phyloP scores from a whole-genome alignment of 129 eudicot genomes.

The Arctium minus region DNA sequence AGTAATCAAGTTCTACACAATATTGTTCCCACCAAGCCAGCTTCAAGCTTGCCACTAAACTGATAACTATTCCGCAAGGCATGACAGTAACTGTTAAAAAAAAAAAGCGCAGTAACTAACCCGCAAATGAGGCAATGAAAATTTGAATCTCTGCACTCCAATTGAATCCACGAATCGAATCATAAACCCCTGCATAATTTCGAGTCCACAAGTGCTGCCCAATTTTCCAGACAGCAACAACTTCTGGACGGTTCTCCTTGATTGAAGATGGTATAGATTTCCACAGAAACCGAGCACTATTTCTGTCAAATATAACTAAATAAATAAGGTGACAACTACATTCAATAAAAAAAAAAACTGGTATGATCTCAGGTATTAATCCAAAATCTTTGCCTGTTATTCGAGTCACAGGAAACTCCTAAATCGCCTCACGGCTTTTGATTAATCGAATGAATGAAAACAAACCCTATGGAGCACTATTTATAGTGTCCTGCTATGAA shows the following conservation, averaged over 20 bases:
- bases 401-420: too few species aligned
- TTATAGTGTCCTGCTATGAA: too few species aligned
- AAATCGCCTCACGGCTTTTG: too few species aligned
- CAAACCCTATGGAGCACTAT: too few species aligned
- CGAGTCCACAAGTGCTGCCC: conserved; percentile 85
- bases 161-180: conserved; percentile 61
- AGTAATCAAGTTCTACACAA: not conserved
- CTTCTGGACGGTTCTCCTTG: conserved; percentile 74
- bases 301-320: conserved; percentile 40
- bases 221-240: conserved; percentile 73
- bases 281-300: conserved; percentile 94
- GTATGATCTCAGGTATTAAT: too few species aligned
- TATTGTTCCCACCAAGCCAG: conserved; percentile 3
- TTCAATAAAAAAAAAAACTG: not conserved
- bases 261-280: conserved; percentile 48
- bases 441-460: too few species aligned
- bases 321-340: not conserved
- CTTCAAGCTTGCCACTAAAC: conserved; percentile 7
- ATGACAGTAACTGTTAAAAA: not conserved
- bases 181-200: conserved; percentile 77
- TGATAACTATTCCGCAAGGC: not conserved
- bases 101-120: conserved; percentile 30
- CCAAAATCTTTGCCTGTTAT: too few species aligned
- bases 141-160: conserved; percentile 52
- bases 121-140: conserved; percentile 60